Base-by-base conservation (phyloP, 495 filamentous ascomycete species). In the Neurospora discreta region DNA sequence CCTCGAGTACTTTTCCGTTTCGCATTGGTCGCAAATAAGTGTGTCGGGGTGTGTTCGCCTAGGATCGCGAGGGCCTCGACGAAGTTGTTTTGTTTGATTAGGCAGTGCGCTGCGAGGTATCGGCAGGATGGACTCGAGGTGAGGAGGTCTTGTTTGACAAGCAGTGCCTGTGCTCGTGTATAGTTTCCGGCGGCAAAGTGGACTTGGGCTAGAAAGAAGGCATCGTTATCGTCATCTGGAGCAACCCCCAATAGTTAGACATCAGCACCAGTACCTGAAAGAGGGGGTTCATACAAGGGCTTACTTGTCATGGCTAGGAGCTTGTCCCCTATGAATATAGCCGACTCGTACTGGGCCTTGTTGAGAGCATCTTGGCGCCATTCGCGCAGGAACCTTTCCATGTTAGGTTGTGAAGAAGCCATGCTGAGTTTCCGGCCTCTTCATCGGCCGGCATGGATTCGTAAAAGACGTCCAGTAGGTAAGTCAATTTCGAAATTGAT, bases 281-380 rank as follows among this genome's bases (percentile, higher is more conserved):
- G 16, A 40, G 39, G 10, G 10, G 10, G 10, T 68, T 26, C 18
- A 67, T 41, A 60, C 30, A 71, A 23, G 58, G 75, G 80, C 87
- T 73, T 82, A 98, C 95, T 91, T 41, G 95, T 98, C 77, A 98
- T 86, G 69, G 95, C 95, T 43, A 98, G 85, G 73, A 98, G 86
- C 85, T 99, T 98, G 85, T 99, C 95, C 30, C 92, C 95, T 75
- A 98, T 93, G 78, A 94, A 98, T 77, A 98, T 93, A 69, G 96
- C 96, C 11, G 95, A 89, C 68, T 98, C 95, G 81, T 97, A 92
- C 77, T 99, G 94, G 71, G 95, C 91, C 78, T 95, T 97, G 80
- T 95, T 92, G 73, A 95, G 81, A 72, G 94, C 93, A 84, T 98
- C 93, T 81, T 97, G 91, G 73, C 93, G 87, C 95, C 95, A 99